A percentile compares a stretch with the other conserved stretches of the same genome.
Conservation (phyloP, 1,284 basidiomycete genomes). For the Cerioporus squamosus region DNA sequence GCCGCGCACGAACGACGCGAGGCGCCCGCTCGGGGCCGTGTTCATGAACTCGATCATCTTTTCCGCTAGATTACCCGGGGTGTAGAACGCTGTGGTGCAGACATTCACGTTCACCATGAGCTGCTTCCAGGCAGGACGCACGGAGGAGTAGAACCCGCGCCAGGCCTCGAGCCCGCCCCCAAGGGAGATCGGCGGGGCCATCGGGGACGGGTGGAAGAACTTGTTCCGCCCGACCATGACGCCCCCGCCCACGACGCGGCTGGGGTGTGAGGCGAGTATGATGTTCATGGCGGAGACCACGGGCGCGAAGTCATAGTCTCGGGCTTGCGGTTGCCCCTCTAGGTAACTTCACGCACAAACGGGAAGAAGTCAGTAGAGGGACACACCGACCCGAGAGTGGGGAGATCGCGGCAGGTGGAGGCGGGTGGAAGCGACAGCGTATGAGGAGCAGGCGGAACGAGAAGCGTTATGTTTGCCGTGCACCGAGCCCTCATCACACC, state of each 20-base stretch:
- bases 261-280: conserved; percentile 66
- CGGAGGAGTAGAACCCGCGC: conserved; percentile 77
- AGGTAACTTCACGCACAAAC: conserved; percentile 51
- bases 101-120: conserved; percentile 83
- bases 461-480: conserved; percentile 8
- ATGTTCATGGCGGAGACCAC: conserved; percentile 76
- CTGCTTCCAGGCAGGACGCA: conserved; percentile 70
- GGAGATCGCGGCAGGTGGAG: background rate
- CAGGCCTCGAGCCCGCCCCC: conserved; percentile 72
- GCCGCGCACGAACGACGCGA: conserved; percentile 57
- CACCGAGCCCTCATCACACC: conserved; percentile 23
- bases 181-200: conserved; percentile 45
- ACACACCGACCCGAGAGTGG: conserved; percentile 9
- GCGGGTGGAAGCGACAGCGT: conserved; percentile 17
- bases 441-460: conserved; percentile 25
- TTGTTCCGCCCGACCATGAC: conserved; percentile 76
- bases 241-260: conserved; percentile 59
- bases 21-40: conserved; percentile 55
- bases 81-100: conserved; percentile 79
- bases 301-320: conserved; percentile 67
- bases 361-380: conserved; percentile 18
- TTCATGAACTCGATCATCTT: conserved; percentile 57
- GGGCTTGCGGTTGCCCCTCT: conserved; percentile 59
- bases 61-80: conserved; percentile 60
- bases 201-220: conserved; percentile 68